Percentiles rank a stretch among this genome's conserved stretches.
Evolutionary conservation across 164 flowering plant genomes (phyloP).

Genomic region (Umbilicus rupestris): DNA sequence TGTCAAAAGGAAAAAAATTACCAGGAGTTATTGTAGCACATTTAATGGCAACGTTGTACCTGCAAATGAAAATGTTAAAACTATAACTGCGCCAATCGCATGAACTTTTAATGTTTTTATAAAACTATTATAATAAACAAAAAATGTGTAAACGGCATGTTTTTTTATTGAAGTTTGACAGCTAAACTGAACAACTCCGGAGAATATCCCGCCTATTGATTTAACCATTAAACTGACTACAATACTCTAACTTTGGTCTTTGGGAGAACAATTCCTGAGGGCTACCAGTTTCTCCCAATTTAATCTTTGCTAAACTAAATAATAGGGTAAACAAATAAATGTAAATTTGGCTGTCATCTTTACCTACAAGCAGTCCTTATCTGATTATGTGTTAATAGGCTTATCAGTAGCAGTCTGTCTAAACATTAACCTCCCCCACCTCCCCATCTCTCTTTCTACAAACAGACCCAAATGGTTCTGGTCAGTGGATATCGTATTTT

Average conservation of each 20-base stretch:
- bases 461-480: not conserved
- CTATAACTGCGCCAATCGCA: not conserved
- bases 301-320: too few relatives aligned
- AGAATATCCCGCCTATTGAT: not conserved
- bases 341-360: too few relatives aligned
- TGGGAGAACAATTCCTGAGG: too few relatives aligned
- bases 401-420: too few relatives aligned
- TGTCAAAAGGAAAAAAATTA: slow-evolving; percentile 14
- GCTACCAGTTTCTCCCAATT: not conserved
- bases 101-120: not conserved
- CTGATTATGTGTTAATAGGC: too few relatives aligned
- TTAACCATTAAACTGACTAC: not conserved
- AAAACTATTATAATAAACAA: not conserved
- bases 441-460: too few relatives aligned
- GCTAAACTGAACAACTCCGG: not conserved
- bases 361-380: too few relatives aligned
- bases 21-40: slow-evolving; percentile 99
- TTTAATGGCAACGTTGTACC: slow-evolving; percentile 95
- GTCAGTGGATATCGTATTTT: too few relatives aligned
- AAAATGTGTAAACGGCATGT: not conserved
- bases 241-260: too few relatives aligned
- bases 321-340: too few relatives aligned
- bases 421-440: too few relatives aligned
- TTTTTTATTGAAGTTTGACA: not conserved
- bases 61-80: slow-evolving; percentile 17